phyloP scores from a whole-genome alignment of 2,329 filamentous ascomycete species.

The Fusarium hainanense region DNA sequence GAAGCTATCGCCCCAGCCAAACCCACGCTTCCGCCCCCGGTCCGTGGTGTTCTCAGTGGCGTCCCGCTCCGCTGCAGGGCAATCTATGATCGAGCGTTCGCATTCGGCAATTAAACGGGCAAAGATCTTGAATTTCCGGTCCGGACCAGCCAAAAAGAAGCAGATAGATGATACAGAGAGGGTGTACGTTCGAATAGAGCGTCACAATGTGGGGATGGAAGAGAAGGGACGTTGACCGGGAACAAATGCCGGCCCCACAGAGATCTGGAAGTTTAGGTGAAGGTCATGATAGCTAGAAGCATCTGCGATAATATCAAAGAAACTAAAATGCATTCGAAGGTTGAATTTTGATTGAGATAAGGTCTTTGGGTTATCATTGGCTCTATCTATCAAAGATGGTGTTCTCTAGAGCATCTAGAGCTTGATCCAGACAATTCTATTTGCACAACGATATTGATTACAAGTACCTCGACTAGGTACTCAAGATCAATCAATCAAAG shows the following conservation, averaged over 20 bases:
- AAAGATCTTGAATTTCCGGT: constrained; percentile 17
- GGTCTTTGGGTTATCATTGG: neutral
- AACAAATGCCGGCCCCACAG: constrained; percentile 41
- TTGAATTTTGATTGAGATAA: neutral
- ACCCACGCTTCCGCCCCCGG: constrained; percentile 13
- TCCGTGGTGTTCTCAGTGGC: constrained; percentile 36
- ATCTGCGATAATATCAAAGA: neutral
- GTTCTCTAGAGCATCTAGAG: neutral
- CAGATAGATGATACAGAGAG: neutral
- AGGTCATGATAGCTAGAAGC: neutral
- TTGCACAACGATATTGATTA: neutral
- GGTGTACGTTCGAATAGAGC: neutral
- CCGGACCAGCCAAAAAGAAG: constrained; percentile 30
- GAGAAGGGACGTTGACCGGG: constrained; percentile 38
- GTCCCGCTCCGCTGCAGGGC: constrained; percentile 21
- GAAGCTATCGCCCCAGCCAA: constrained; percentile 37
- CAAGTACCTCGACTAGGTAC: neutral
- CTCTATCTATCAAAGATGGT: neutral
- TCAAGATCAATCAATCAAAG: neutral
- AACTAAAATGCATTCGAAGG: neutral
- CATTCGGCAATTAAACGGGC: constrained; percentile 30
- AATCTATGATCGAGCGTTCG: constrained; percentile 33
- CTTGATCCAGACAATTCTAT: too few species aligned
- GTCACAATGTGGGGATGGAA: constrained; percentile 14
- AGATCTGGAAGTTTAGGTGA: neutral